These are phyloP conservation scores for Uronychia setigera DNA, from an alignment of 73 alveolate species.

Conservation along the genomic window DNA sequence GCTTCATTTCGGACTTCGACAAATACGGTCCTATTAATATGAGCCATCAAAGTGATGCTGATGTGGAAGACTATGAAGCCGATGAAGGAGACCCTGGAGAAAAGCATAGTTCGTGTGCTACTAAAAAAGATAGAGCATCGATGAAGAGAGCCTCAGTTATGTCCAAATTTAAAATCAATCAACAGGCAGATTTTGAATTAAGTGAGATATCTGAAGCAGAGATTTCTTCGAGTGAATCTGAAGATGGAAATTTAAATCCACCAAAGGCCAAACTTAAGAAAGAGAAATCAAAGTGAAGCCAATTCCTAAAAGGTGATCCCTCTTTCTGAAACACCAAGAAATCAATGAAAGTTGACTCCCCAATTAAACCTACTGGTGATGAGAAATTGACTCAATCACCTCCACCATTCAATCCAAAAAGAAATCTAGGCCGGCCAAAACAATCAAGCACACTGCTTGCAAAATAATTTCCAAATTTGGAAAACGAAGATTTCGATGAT, in stretches of 20 bases:
- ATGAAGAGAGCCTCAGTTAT: background rate
- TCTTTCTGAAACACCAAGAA: background rate
- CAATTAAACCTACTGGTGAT: background rate
- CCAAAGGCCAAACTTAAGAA: background rate
- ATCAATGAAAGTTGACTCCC: background rate
- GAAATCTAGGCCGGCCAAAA: too few relatives aligned
- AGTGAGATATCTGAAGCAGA: background rate
- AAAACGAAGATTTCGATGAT: background rate
- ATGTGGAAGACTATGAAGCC: background rate
- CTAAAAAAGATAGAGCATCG: background rate
- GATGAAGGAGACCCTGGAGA: background rate
- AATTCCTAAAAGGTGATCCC: background rate
- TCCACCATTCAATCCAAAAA: background rate
- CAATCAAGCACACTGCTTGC: too few relatives aligned
- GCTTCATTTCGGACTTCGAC: background rate
- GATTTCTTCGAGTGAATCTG: background rate
- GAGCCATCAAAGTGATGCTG: background rate
- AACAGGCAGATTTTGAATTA: background rate
- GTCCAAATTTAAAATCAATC: background rate
- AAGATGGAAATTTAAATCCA: background rate
- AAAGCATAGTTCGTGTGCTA: background rate
- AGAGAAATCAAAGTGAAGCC: background rate
- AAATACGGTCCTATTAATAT: background rate
- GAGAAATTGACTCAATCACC: background rate
- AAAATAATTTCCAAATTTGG: too few relatives aligned